Conservation (phyloP, 345 rosid genomes). For the Draba incana region DNA sequence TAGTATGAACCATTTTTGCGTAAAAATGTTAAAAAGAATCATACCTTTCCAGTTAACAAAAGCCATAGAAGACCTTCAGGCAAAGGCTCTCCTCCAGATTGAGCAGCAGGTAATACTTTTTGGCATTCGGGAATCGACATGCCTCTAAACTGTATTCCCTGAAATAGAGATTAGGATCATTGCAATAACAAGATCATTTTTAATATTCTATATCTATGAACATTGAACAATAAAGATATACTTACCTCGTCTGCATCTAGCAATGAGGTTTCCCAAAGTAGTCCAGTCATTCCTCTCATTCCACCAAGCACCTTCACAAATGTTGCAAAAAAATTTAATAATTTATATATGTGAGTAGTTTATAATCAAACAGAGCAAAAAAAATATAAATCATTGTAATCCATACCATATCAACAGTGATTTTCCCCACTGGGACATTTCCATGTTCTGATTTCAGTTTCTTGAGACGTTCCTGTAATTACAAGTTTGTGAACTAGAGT, state of each 20-base stretch:
- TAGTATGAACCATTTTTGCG: slow-evolving; percentile 6
- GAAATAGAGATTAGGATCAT: slow-evolving; percentile 22
- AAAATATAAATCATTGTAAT: neutral
- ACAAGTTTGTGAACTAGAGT: neutral
- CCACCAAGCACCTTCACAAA: slow-evolving; percentile 85
- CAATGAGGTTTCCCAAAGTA: slow-evolving; percentile 95
- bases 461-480: slow-evolving; percentile 79
- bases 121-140: slow-evolving; percentile 95
- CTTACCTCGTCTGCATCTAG: slow-evolving; percentile 92
- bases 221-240: neutral
- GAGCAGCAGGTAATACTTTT: slow-evolving; percentile 79
- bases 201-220: neutral
- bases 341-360: neutral
- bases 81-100: slow-evolving; percentile 86
- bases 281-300: slow-evolving; percentile 97
- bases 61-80: slow-evolving; percentile 99
- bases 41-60: slow-evolving; percentile 93
- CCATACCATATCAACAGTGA: slow-evolving; percentile 85
- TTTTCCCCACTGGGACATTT: slow-evolving; percentile 77
- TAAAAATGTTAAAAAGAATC: neutral
- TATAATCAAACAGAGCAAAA: neutral
- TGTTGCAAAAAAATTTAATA: neutral
- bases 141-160: slow-evolving; percentile 96
- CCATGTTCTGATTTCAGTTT: slow-evolving; percentile 80
- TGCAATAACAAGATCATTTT: neutral